These are phyloP conservation scores for Aegle marmelos DNA, from an alignment of 345 rosid genomes.

Conservation along the genomic window DNA sequence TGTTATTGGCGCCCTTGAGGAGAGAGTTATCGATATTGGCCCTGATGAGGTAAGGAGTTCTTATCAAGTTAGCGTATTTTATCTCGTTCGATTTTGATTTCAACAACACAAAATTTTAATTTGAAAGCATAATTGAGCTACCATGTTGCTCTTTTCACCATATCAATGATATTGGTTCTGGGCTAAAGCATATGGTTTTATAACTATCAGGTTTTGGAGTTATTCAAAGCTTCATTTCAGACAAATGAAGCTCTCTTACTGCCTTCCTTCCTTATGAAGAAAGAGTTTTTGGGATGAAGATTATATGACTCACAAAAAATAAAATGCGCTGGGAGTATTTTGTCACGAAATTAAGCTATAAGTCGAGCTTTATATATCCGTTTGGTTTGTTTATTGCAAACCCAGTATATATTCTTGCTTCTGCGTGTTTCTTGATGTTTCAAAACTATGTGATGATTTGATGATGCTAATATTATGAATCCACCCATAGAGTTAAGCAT, in stretches of 20 bases:
- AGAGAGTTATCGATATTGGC: neutral
- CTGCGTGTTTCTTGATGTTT: too few relatives aligned
- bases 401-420: too few relatives aligned
- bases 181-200: neutral
- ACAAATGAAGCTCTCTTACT: neutral
- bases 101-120: neutral
- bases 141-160: too few relatives aligned
- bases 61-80: neutral
- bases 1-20: neutral
- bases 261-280: conserved; percentile 7
- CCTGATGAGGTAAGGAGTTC: neutral
- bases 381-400: too few relatives aligned
- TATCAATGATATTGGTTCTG: too few relatives aligned
- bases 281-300: neutral
- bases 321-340: neutral
- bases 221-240: conserved; percentile 7
- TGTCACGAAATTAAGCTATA: neutral
- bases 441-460: too few relatives aligned
- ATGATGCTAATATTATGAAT: too few relatives aligned
- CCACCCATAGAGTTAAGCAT: too few relatives aligned
- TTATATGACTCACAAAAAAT: neutral
- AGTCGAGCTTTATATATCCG: too few relatives aligned
- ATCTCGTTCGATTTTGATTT: neutral
- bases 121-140: neutral
- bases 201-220: conserved; percentile 5